A percentile compares a stretch with the other conserved stretches of the same genome.
phyloP scores from a whole-genome alignment of 371 early-diverging fungal genomes.

The Sanchytrium tribonematis region DNA sequence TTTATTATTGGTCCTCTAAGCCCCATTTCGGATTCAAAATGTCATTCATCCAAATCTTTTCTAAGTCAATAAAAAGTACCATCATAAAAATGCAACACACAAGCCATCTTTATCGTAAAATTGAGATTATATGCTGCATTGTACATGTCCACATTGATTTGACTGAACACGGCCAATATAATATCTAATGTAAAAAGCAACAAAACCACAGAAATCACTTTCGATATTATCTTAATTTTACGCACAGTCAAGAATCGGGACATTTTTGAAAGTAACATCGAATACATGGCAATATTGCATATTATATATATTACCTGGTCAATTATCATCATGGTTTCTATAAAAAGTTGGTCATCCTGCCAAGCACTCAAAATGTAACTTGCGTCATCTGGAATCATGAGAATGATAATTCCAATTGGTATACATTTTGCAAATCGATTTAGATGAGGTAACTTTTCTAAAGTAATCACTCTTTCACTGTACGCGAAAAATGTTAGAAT shows the following conservation, averaged over 20 bases:
- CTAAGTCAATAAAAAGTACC: too few relatives aligned
- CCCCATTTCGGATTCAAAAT: too few relatives aligned
- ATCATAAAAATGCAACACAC: background rate
- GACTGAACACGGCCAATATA: background rate
- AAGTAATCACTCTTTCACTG: background rate
- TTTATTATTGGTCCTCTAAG: too few relatives aligned
- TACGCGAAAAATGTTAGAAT: background rate
- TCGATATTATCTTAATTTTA: background rate
- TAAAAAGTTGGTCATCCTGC: too few relatives aligned
- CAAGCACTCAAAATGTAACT: background rate
- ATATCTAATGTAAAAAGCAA: background rate
- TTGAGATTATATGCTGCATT: background rate
- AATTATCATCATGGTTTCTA: background rate
- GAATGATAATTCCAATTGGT: background rate
- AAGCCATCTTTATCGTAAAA: background rate
- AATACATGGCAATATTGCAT: background rate
- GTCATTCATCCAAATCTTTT: too few relatives aligned
- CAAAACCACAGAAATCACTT: background rate
- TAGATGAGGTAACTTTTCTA: background rate
- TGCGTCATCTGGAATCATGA: background rate
- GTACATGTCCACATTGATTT: background rate
- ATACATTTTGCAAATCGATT: background rate
- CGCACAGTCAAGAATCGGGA: background rate
- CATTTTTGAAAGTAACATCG: background rate
- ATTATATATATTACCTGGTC: background rate